Conservation (phyloP, 2,329 filamentous ascomycete species). For the Colletotrichum karsti region DNA sequence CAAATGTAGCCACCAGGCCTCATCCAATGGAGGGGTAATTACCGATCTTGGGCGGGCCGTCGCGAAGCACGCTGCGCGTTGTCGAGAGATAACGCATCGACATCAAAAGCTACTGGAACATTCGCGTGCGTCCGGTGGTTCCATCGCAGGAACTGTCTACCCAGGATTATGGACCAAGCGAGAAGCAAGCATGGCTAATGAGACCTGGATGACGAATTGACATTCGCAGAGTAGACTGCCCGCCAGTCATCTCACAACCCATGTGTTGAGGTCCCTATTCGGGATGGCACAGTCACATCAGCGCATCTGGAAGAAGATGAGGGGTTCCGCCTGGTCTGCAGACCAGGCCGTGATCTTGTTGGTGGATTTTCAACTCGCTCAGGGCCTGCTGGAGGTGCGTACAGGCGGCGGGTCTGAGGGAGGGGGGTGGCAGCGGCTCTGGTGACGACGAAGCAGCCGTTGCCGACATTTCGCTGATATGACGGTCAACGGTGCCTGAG, state of each 20-base stretch:
- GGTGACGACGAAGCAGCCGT: no score
- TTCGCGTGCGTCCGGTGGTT: background rate
- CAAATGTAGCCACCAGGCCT: no score
- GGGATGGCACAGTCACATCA: constrained; percentile 41
- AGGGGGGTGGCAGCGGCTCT: constrained; percentile 4
- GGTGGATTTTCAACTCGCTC: constrained; percentile 8
- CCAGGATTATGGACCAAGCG: background rate
- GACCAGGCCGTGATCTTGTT: constrained; percentile 12
- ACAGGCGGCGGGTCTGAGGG: background rate
- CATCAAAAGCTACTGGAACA: background rate
- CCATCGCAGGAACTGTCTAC: background rate
- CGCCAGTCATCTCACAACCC: constrained; percentile 27
- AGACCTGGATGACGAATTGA: background rate
- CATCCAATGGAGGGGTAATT: no score
- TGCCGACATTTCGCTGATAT: constrained; percentile 7
- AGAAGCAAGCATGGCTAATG: background rate
- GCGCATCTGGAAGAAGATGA: constrained; percentile 7
- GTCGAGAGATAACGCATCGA: background rate
- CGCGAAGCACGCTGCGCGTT: no score
- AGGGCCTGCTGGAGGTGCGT: background rate
- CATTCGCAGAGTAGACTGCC: background rate
- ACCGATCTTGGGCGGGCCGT: no score
- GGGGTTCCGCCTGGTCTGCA: background rate
- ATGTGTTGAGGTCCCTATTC: constrained; percentile 36
- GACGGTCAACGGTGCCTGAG: constrained; percentile 15